Percentiles rank a stretch among this genome's conserved stretches.
Evolutionary conservation across 306 rosid species (phyloP).

Genomic region (Cicer yamashitae): DNA sequence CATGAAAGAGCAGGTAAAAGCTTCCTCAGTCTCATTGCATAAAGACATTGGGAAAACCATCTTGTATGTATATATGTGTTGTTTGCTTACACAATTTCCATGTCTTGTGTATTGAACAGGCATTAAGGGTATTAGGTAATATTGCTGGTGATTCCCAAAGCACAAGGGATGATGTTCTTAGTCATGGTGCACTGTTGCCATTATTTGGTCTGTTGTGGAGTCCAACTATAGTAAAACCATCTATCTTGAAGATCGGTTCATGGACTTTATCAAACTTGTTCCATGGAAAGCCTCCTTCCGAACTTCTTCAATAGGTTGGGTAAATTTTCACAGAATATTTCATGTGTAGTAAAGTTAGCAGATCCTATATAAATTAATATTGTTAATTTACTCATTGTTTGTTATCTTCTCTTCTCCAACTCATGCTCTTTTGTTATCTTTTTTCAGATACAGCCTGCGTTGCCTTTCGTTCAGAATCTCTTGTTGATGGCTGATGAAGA

Average conservation of each 20-base stretch:
- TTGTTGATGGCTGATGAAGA: neutral
- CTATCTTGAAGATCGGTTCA: neutral
- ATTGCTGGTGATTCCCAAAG: neutral
- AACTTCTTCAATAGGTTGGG: neutral
- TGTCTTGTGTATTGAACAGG: neutral
- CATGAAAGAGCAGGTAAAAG: neutral
- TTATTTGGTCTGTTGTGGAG: neutral
- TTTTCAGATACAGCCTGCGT: constrained; percentile 5
- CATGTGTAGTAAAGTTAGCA: neutral
- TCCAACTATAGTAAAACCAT: neutral
- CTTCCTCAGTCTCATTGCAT: neutral
- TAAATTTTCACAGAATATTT: neutral
- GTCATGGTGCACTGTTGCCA: neutral
- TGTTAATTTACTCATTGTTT: neutral
- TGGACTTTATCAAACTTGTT: neutral
- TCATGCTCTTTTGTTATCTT: neutral
- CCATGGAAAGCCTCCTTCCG: neutral
- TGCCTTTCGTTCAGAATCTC: neutral
- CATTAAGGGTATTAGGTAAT: neutral
- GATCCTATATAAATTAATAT: neutral
- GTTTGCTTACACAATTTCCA: neutral
- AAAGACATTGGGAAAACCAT: neutral
- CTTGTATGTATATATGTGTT: neutral
- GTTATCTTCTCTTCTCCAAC: neutral
- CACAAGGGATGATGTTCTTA: neutral